Evolutionary conservation across 805 yeast species (phyloP).

Genomic region (Starmerella roubikii): DNA sequence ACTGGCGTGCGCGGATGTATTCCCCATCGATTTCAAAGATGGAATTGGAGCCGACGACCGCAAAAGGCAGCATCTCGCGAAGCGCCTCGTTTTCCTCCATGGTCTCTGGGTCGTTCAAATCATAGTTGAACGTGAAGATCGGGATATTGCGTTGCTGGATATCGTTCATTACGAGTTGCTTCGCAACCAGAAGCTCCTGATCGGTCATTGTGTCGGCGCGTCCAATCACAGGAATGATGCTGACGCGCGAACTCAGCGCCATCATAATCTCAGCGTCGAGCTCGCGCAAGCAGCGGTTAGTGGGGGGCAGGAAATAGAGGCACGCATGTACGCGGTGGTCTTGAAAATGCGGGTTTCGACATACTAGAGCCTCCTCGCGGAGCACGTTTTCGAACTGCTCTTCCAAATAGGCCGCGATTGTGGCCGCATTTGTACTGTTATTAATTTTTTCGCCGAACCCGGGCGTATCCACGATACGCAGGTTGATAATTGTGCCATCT

Average conservation of each 20-base stretch:
- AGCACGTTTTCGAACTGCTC: slow-evolving; percentile 53
- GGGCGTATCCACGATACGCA: slow-evolving; percentile 56
- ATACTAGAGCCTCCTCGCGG: slow-evolving; percentile 75
- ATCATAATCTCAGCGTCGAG: slow-evolving; percentile 63
- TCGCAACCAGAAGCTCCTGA: slow-evolving; percentile 41
- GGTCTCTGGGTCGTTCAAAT: slow-evolving; percentile 36
- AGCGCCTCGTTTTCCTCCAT: slow-evolving; percentile 29
- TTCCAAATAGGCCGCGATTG: slow-evolving; percentile 47
- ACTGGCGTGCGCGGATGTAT: slow-evolving; percentile 37
- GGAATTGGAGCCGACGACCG: slow-evolving; percentile 39
- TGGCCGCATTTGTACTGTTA: slow-evolving; percentile 35
- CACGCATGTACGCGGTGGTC: slow-evolving; percentile 77
- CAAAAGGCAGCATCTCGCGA: slow-evolving; percentile 45
- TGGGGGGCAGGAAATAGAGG: slow-evolving; percentile 56
- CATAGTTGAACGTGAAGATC: slow-evolving; percentile 60
- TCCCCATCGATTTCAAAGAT: slow-evolving; percentile 29
- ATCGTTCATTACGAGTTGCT: slow-evolving; percentile 42
- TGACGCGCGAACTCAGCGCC: slow-evolving; percentile 55
- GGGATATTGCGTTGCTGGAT: slow-evolving; percentile 46
- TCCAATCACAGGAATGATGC: slow-evolving; percentile 69
- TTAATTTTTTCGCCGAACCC: slow-evolving; percentile 68
- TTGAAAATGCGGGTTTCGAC: slow-evolving; percentile 63
- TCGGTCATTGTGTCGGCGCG: slow-evolving; percentile 69
- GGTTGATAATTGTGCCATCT: slow-evolving; percentile 36
- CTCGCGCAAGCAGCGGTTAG: slow-evolving; percentile 41